Evolutionary conservation across 208 protist species (phyloP).

Genomic region (Crithidia thermophila): DNA sequence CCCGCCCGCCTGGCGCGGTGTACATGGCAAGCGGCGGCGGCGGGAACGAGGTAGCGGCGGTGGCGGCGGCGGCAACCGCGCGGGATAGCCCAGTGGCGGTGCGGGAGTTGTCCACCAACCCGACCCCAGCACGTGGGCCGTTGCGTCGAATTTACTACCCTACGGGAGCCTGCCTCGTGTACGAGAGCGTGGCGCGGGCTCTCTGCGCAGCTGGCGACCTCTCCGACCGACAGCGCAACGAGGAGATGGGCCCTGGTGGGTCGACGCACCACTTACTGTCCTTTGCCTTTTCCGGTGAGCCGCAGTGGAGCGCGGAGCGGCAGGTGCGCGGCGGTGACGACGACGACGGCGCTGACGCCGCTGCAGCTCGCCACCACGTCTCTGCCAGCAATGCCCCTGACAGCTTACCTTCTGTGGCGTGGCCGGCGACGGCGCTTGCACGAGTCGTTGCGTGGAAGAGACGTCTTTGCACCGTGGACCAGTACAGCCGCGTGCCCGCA

Average conservation of each 20-base stretch:
- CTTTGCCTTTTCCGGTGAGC: slow-evolving; percentile 55
- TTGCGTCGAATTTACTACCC: slow-evolving; percentile 45
- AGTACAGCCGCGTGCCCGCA: background rate
- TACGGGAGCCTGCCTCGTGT: slow-evolving; percentile 61
- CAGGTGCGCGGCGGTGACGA: slow-evolving; percentile 23
- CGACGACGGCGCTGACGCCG: slow-evolving; percentile 16
- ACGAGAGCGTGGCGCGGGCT: slow-evolving; percentile 44
- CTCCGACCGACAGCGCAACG: slow-evolving; percentile 27
- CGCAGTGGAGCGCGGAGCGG: slow-evolving; percentile 36
- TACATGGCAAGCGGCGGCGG: background rate
- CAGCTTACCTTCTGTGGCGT: too few relatives aligned
- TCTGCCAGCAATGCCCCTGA: background rate
- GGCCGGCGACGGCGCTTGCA: slow-evolving; percentile 28
- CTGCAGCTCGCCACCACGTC: background rate
- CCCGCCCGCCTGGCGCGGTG: slow-evolving; percentile 3
- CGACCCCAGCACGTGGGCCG: slow-evolving; percentile 31
- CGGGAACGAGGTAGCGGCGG: slow-evolving; percentile 7
- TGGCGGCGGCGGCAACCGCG: slow-evolving; percentile 12
- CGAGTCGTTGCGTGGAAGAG: slow-evolving; percentile 26
- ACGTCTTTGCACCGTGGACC: slow-evolving; percentile 10
- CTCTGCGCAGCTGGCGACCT: slow-evolving; percentile 47
- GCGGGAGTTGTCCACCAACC: slow-evolving; percentile 21
- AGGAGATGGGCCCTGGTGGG: slow-evolving; percentile 39
- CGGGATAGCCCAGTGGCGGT: slow-evolving; percentile 20
- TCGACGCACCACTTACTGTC: slow-evolving; percentile 57